Percentiles rank a stretch among this genome's conserved stretches.
Evolutionary conservation across 2,329 filamentous ascomycete genomes (phyloP).

Genomic region (Claviceps africana): DNA sequence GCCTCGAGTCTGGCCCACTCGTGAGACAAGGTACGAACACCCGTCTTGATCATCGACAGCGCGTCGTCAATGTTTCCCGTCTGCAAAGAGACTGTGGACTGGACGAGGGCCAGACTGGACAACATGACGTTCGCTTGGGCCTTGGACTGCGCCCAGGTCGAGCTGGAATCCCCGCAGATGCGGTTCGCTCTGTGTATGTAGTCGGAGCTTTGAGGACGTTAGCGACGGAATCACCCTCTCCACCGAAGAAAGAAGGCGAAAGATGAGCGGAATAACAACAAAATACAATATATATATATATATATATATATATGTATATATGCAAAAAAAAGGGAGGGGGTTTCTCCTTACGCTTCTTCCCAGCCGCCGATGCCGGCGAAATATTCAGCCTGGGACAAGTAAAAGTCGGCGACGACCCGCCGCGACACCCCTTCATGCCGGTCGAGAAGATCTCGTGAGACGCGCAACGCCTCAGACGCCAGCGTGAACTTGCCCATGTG

Average conservation of each 20-base stretch:
- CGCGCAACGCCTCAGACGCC: slow-evolving; percentile 39
- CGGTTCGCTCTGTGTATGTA: slow-evolving; percentile 27
- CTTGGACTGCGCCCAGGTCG: slow-evolving; percentile 21
- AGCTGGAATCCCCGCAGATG: slow-evolving; percentile 16
- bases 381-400: slow-evolving; percentile 64
- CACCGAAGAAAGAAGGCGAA: not conserved
- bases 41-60: slow-evolving; percentile 40
- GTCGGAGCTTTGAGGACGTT: slow-evolving; percentile 10
- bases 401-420: slow-evolving; percentile 36
- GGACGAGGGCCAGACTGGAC: slow-evolving; percentile 33
- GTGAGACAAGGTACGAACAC: slow-evolving; percentile 40
- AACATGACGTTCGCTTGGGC: slow-evolving; percentile 18
- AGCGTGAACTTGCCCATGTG: slow-evolving; percentile 37
- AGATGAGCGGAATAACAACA: too few species aligned
- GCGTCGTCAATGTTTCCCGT: slow-evolving; percentile 45
- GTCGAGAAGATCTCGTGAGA: slow-evolving; percentile 36
- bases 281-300: too few species aligned
- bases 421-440: slow-evolving; percentile 23
- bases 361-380: slow-evolving; percentile 51
- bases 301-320: too few species aligned
- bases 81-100: slow-evolving; percentile 52
- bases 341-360: slow-evolving; percentile 39
- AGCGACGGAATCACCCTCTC: too few species aligned
- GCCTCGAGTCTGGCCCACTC: slow-evolving; percentile 41
- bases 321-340: too few species aligned